These are phyloP conservation scores for Magnolia officinalis DNA, from an alignment of 164 flowering plant genomes.

Conservation along the genomic window DNA sequence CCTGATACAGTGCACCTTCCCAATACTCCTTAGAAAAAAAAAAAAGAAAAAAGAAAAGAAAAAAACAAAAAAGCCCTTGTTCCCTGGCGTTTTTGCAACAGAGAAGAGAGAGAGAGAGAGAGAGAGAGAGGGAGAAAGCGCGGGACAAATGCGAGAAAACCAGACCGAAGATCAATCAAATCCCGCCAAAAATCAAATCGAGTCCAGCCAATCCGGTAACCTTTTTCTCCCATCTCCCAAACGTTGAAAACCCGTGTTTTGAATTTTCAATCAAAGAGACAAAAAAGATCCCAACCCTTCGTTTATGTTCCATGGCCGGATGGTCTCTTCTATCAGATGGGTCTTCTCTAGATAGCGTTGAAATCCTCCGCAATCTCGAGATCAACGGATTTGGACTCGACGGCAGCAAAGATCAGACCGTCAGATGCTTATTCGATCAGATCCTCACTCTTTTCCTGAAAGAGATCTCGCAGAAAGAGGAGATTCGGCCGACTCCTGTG, in stretches of 20 bases:
- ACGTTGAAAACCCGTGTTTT: background rate
- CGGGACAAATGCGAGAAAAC: background rate
- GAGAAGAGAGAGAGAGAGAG: background rate
- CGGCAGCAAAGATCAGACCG: background rate
- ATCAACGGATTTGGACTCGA: conserved; percentile 17
- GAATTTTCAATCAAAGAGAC: background rate
- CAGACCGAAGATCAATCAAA: background rate
- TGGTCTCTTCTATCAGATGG: conserved; percentile 41
- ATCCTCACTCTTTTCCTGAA: conserved; percentile 26
- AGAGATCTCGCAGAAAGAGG: conserved; percentile 19
- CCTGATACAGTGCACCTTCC: background rate
- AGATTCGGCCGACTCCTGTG: conserved; percentile 40
- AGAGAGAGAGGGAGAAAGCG: background rate
- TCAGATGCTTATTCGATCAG: conserved; percentile 28
- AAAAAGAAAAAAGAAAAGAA: too few relatives aligned
- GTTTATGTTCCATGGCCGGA: conserved; percentile 38
- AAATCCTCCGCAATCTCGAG: conserved; percentile 21
- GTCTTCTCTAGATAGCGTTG: conserved; percentile 23
- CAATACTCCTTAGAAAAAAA: background rate
- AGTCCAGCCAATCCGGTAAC: background rate
- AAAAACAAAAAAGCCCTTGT: background rate
- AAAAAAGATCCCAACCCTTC: background rate
- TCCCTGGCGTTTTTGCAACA: background rate
- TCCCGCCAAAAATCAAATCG: conserved; percentile 2
- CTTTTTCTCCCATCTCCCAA: background rate